These are phyloP conservation scores for Annulohypoxylon stygium DNA, from an alignment of 495 filamentous ascomycete species.

Conservation along the genomic window DNA sequence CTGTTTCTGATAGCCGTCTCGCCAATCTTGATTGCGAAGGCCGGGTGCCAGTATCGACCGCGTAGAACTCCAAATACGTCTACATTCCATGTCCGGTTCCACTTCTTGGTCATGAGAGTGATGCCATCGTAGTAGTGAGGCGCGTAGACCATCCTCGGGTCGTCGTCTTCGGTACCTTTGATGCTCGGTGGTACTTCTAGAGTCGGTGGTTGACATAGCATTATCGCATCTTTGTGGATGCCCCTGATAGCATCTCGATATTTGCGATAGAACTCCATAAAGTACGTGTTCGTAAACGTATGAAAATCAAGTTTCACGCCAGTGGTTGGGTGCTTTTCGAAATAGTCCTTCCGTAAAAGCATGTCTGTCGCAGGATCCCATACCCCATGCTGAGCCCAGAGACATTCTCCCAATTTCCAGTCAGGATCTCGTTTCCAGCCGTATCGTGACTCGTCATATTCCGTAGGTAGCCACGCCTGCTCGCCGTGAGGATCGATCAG, in stretches of 20 bases:
- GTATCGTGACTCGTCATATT: constrained; percentile 87
- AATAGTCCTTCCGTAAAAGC: constrained; percentile 88
- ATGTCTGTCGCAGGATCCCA: constrained; percentile 88
- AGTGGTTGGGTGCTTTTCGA: constrained; percentile 77
- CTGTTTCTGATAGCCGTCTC: constrained; percentile 97
- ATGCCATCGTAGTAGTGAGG: constrained; percentile 98
- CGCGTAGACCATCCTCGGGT: constrained; percentile 89
- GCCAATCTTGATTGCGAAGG: constrained; percentile 91
- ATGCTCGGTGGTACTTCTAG: constrained; percentile 90
- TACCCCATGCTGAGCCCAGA: constrained; percentile 97
- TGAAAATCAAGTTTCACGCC: constrained; percentile 81
- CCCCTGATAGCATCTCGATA: constrained; percentile 79
- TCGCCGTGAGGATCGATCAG: constrained; percentile 92
- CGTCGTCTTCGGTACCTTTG: constrained; percentile 89
- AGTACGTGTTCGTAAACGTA: constrained; percentile 89
- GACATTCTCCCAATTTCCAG: constrained; percentile 92
- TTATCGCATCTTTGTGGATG: constrained; percentile 82
- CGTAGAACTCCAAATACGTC: constrained; percentile 94
- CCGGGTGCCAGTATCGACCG: constrained; percentile 86
- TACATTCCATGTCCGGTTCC: constrained; percentile 97
- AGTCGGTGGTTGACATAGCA: constrained; percentile 93
- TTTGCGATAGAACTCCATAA: constrained; percentile 84
- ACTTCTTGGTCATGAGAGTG: constrained; percentile 97
- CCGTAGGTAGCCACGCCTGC: constrained; percentile 82
- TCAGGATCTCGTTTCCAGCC: constrained; percentile 88